Evolutionary conservation across 495 filamentous ascomycete genomes (phyloP).

Genomic region (Lentithecium fluviatile): DNA sequence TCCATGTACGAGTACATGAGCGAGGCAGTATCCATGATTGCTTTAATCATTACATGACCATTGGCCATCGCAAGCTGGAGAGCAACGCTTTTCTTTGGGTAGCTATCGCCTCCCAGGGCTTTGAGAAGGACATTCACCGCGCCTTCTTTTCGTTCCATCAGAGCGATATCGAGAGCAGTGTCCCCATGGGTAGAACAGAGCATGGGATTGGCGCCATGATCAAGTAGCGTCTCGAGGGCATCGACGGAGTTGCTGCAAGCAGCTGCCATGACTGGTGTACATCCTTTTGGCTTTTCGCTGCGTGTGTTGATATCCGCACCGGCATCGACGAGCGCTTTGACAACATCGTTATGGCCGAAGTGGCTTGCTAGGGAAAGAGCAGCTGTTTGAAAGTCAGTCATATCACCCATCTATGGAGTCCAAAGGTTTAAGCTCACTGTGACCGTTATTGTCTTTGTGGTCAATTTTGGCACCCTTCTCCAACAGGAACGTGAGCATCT

Average conservation of each 20-base stretch:
- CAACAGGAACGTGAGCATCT: constrained; percentile 12
- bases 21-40: constrained; percentile 1
- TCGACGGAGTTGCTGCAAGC: constrained; percentile 1
- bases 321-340: constrained; percentile 4
- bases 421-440: background rate
- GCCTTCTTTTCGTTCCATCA: constrained; percentile 4
- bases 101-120: constrained; percentile 5
- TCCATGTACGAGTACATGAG: constrained; percentile 12
- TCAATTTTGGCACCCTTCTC: constrained; percentile 9
- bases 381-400: background rate
- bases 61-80: constrained; percentile 22
- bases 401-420: background rate
- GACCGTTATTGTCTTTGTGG: constrained; percentile 11
- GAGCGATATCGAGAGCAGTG: constrained; percentile 13
- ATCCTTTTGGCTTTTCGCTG: constrained; percentile 4
- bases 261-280: constrained; percentile 13
- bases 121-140: constrained; percentile 11
- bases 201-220: constrained; percentile 8
- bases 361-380: constrained; percentile 21
- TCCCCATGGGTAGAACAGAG: background rate
- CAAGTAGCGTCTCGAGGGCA: constrained; percentile 11
- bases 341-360: constrained; percentile 14
- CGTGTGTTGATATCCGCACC: constrained; percentile 14
- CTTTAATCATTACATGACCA: constrained; percentile 8
- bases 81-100: constrained; percentile 15